Evolutionary conservation across 176 grass and related monocot species (phyloP), one percentile per base, ranked within the genome.

Genomic region (Pontederia crassipes): DNA sequence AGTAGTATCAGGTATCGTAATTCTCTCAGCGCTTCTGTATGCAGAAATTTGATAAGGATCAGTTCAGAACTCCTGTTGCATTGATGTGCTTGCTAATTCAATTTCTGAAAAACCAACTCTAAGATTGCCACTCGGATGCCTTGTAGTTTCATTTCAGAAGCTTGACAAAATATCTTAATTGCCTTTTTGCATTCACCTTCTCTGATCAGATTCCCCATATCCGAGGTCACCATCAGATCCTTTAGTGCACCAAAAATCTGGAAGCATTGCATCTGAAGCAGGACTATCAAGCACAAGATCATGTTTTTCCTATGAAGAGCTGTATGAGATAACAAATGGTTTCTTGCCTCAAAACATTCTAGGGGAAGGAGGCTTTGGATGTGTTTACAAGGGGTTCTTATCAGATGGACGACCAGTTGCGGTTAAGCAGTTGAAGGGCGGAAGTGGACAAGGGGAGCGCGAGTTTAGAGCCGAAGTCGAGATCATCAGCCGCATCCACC

Each of bases 191-290:
- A 50, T 56, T 40, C 32, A 52, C 18, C 29, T 56, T 67, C 61
- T 45, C 46, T 75, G 48, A 76, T 60, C 59, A 51, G 80, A 49
- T 28, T 80, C 82, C 0, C 71, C 80, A 49, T 69, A 61, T 24
- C 20, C 15, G 12, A 58, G 46, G 49, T 67, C 69, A 2, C 62
- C 87, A 48, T 49, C 65, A 35, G 77, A 77, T 35, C 87, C 81
- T 75, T 78, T 78, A 2, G 24, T 80, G 27, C 75, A 49, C 59
- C 65, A 89, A 12, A 72, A 76, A 4, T 75, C 76, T 0, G 87
- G 70, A 63, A 97, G 75, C 52, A 50, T 71, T 14, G 70, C 67
- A 12, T 78, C 86, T 9, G 82, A 95, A 55, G 85, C 83, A 20
- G 84, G 86, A 75, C 64, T 91, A 58, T 67, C 66, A 55, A 85